Base-by-base conservation (phyloP, 2,329 filamentous ascomycete genomes). In the Trichoderma guizhouense region DNA sequence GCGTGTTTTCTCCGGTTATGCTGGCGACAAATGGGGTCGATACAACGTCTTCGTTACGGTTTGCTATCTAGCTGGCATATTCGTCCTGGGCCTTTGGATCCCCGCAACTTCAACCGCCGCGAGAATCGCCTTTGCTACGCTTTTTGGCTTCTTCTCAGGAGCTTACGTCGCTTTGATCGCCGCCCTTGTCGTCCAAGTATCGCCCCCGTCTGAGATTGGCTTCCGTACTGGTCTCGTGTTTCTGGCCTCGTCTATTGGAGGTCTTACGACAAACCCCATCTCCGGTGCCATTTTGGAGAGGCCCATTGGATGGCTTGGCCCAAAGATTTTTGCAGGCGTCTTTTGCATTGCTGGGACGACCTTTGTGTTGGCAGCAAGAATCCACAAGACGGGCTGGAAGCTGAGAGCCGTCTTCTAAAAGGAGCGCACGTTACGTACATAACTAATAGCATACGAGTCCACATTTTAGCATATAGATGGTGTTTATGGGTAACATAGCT, bases 191-290 rank as follows among this genome's bases (percentile, higher is more conserved):
- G 80, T 79, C 0, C 86, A 90, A 65, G 87, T 91, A 63, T 87
- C 86, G 0, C 85, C 87, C 51, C 81, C 89, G 34, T 34, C 67
- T 1, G 78, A 81, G 43, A 78, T 79, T 64, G 78, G 78, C 1
- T 78, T 79, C 71, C 76, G 79, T 0, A 79, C 74, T 4, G 82
- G 82, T 2, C 76, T 82, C 0, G 74, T 80, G 5, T 90, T 90
- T 76, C 84, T 86, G 3, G 78, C 88, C n/a, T 81, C 86, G 18
- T 84, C 86, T 2, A 79, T 92, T 43, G 86, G 86, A 0, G 88
- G 87, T 3, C 79, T 92, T 18, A 85, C 86, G 2, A 86, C 88
- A 0, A 87, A 83, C 70, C 89, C 89, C 0, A 89, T 90, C 74
- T 86, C 82, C 0, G 88, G 88, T 0, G 83, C 84, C 0, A 82